These are phyloP conservation scores for Nakaseomyces bracarensis DNA, from an alignment of 1,139 yeast species.

Conservation along the genomic window DNA sequence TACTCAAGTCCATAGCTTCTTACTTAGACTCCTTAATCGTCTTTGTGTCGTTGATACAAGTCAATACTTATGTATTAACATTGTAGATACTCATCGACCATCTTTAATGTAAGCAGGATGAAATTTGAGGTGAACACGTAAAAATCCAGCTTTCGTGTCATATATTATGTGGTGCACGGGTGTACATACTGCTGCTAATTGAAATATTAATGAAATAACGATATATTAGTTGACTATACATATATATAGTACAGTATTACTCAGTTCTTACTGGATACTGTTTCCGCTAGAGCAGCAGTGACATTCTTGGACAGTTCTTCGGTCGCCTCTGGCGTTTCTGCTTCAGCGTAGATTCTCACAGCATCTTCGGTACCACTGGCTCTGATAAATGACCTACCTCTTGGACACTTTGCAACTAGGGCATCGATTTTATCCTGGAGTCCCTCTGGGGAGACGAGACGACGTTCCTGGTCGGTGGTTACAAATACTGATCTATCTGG, in stretches of 20 bases:
- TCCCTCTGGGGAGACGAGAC: conserved; percentile 66
- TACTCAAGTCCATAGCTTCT: conserved; percentile 1
- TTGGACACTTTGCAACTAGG: conserved; percentile 46
- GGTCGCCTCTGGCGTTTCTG: conserved; percentile 46
- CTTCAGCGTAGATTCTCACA: conserved; percentile 92
- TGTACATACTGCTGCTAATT: too few species aligned
- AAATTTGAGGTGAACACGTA: too few species aligned
- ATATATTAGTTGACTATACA: neutral
- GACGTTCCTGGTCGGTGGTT: conserved; percentile 88
- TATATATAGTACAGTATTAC: neutral
- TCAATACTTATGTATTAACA: too few species aligned
- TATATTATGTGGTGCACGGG: neutral
- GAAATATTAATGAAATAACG: too few species aligned
- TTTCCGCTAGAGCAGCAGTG: conserved; percentile 21
- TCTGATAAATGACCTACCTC: conserved; percentile 85
- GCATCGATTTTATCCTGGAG: conserved; percentile 67
- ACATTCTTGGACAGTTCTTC: conserved; percentile 49
- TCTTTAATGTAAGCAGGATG: too few species aligned
- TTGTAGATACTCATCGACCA: too few species aligned
- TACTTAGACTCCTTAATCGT: too few species aligned
- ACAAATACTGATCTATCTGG: conserved; percentile 70
- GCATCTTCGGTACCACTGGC: conserved; percentile 99
- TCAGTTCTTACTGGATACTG: neutral
- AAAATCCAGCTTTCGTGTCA: neutral
- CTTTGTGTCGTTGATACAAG: too few species aligned